Evolutionary conservation across 1,284 basidiomycete species (phyloP).

Genomic region (Kalmanozyma brasiliensis): DNA sequence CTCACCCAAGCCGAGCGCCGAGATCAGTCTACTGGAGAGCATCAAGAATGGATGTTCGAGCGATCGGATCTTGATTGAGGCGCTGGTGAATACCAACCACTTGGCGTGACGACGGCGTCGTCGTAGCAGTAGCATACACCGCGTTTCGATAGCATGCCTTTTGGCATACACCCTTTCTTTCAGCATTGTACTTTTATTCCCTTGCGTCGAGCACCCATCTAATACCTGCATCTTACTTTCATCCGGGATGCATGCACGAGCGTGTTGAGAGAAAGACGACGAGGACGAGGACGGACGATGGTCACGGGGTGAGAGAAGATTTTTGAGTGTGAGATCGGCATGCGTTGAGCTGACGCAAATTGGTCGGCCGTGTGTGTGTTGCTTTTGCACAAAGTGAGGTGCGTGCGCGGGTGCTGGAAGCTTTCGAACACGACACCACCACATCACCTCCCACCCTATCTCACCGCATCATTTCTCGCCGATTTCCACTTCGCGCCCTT

Average conservation of each 20-base stretch:
- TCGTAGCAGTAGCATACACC: neutral
- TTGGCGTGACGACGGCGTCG: slow-evolving; percentile 9
- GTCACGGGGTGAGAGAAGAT: too few relatives aligned
- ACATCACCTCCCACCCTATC: too few relatives aligned
- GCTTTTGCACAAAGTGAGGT: neutral
- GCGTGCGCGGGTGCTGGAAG: slow-evolving; percentile 3
- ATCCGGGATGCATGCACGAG: too few relatives aligned
- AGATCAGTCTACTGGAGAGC: slow-evolving; percentile 19
- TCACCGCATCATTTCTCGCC: too few relatives aligned
- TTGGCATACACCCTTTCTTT: too few relatives aligned
- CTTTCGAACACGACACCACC: too few relatives aligned
- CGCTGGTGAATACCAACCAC: slow-evolving; percentile 25
- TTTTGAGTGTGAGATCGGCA: slow-evolving; percentile 3
- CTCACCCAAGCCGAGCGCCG: neutral
- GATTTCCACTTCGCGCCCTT: too few relatives aligned
- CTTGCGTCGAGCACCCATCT: too few relatives aligned
- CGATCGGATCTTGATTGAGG: slow-evolving; percentile 31
- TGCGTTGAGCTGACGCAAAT: neutral
- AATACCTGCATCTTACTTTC: too few relatives aligned
- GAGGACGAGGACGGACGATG: too few relatives aligned
- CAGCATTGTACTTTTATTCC: slow-evolving; percentile 5
- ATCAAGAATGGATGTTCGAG: slow-evolving; percentile 26
- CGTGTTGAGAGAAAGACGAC: too few relatives aligned
- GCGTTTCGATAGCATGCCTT: too few relatives aligned
- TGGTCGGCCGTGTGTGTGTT: neutral